Evolutionary conservation across 441 rosid species (phyloP).

Genomic region (Populus hybrid): DNA sequence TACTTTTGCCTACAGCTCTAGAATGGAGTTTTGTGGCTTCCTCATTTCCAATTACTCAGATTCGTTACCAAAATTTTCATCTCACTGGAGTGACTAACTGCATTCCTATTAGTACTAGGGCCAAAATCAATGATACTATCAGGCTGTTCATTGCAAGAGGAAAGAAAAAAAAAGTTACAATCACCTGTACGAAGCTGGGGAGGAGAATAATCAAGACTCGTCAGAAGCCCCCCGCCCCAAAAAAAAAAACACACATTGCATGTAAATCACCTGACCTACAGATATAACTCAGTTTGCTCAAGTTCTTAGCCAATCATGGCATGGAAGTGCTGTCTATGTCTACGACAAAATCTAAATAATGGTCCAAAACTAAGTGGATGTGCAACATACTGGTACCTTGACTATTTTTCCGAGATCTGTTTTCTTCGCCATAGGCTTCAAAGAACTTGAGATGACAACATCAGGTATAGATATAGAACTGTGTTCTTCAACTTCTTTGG

Average conservation of each 20-base stretch:
- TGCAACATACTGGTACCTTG: conserved; percentile 29
- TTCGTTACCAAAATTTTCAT: conserved; percentile 14
- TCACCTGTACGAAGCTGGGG: neutral
- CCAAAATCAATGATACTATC: conserved; percentile 12
- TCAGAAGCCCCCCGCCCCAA: neutral
- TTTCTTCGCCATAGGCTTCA: conserved; percentile 21
- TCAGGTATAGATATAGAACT: conserved; percentile 31
- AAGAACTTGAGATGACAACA: conserved; percentile 29
- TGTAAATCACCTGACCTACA: conserved; percentile 8
- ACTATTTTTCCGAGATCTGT: conserved; percentile 22
- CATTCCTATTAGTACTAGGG: conserved; percentile 12
- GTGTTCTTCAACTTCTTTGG: conserved; percentile 36
- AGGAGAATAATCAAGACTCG: neutral
- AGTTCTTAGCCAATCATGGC: neutral
- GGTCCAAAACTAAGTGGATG: conserved; percentile 1
- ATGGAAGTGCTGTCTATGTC: conserved; percentile 1
- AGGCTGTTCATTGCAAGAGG: conserved; percentile 23
- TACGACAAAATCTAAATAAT: neutral
- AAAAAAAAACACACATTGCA: neutral
- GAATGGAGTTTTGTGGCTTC: conserved; percentile 11
- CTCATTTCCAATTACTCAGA: conserved; percentile 19
- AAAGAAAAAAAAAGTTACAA: conserved; percentile 15
- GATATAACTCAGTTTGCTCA: neutral
- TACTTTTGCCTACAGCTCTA: conserved; percentile 25
- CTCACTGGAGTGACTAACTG: conserved; percentile 6